Evolutionary conservation across 2,329 filamentous ascomycete genomes (phyloP), one percentile per base, ranked within the genome.

Genomic region (Alternaria consortialis): DNA sequence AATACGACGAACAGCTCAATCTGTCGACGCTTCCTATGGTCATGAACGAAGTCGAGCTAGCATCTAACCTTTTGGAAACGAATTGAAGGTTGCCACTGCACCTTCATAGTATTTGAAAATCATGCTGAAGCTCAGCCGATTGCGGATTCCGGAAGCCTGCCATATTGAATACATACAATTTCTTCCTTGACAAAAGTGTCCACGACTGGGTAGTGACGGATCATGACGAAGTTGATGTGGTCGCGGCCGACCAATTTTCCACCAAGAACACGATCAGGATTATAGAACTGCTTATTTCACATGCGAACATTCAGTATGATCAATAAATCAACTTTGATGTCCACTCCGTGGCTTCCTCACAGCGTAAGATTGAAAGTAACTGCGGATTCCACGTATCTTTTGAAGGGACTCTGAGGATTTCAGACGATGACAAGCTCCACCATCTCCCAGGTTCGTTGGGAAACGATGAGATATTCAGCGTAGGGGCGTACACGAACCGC

Each of bases 281-380:
- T 1, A 55, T 23, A 17, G 53, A 55, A 25, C 34, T 20, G 9
- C 40, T 54, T 1, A 32, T 39, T 4, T 48, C 43, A 6, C 53
- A 56, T 8, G 25, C 53, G 6, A 56, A 56, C 8, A 12, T 25
- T 4, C 43, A 56, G 1, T 8, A 48, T 7, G n/a, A 9, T 2
- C 2, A 25, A 13, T 1, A 3, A 0, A 13, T 56, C 1, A 32
- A 48, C 25, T 29, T 44, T 5, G 9, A 44, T 7, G n/a, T 44
- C 2, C 1, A 12, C 0, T 4, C 23, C 2, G 0, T 2, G 0
- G 7, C 3, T 0, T 29, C 42, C 2, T 44, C 13, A 1, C 15
- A 44, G 0, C 15, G 7, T 13, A 15, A 4, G 0, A 2, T 55
- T 4, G 40, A 27, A 4, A 12, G 4, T 3, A 20, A 9, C 0